Base-by-base conservation (phyloP, 1,284 basidiomycete genomes). In the Irpex sp. region DNA sequence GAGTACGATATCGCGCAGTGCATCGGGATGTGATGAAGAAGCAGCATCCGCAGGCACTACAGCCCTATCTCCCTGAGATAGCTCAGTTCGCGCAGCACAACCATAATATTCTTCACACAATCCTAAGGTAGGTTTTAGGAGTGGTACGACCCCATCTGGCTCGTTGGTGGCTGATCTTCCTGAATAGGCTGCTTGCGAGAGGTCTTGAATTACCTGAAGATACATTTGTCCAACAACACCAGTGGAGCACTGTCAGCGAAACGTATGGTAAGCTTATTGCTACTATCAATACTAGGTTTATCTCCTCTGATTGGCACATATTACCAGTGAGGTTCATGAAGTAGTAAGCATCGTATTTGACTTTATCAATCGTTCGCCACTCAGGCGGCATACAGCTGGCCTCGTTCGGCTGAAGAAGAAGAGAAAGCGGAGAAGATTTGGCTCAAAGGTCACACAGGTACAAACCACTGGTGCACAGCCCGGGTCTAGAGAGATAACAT, bases 391-490 rank as follows among this genome's bases (percentile, higher is more conserved):
- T 26, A 26, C 17, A 76, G 75, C 61, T 68, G 72, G 61, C 75
- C 75, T 7, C 70, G 75, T 7, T 64, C 71, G 0, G 64, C 70
- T 15, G 83, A 84, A 5, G 85, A 86, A 47, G 84, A 86, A 63
- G 60, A 63, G 6, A 80, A 79, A 66, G 78, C 82, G 0, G 81
- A 83, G 55, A 77, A 82, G 39, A 81, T 86, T 19, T 86, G 83
- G 84, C 69, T 86, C 17, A 85, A 86, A 67, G 85, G 85, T 1
- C 85, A 87, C 62, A 84, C 81, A 4, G 83, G 85, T 82, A 55
- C 26, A 26, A 26, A 2, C 26, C 3, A 26, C 26, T 26, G 26
- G 26, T 26, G 26, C 26, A 26, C 26, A 26, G 26, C 26, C 3
- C 26, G 26, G 3, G 26, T 26, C 26, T 26, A 26, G 26, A 26